A percentile compares a stretch with the other conserved stretches of the same genome.
Evolutionary conservation across 2,329 filamentous ascomycete genomes (phyloP).

Genomic region (Periconia macrospinosa): DNA sequence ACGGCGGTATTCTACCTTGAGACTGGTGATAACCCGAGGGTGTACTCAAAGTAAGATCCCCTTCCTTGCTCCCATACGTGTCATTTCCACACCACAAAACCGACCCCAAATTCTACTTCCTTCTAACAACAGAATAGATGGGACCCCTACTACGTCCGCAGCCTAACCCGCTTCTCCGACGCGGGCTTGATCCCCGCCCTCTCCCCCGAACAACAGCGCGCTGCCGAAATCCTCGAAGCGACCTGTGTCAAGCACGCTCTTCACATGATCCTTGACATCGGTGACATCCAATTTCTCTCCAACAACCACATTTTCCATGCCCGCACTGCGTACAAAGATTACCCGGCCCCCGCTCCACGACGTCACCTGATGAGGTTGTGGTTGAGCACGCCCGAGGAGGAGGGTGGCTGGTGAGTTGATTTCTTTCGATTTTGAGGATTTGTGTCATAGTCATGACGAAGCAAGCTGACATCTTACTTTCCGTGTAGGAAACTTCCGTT

Average conservation of each 20-base stretch:
- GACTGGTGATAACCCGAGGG: constrained; percentile 63
- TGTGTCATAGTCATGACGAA: background rate
- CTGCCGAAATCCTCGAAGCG: constrained; percentile 71
- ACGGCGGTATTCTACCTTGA: constrained; percentile 78
- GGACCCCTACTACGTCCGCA: constrained; percentile 86
- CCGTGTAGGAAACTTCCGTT: constrained; percentile 66
- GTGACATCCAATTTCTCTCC: constrained; percentile 84
- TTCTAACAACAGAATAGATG: constrained; percentile 50
- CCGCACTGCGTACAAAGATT: constrained; percentile 76
- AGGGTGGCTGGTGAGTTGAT: constrained; percentile 71
- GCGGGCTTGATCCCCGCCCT: constrained; percentile 72
- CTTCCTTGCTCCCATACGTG: constrained; percentile 4
- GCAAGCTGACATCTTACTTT: background rate
- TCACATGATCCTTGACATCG: constrained; percentile 84
- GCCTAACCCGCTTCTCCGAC: constrained; percentile 73
- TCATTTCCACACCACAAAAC: no score
- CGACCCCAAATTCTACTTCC: constrained; percentile 2
- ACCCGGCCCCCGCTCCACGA: constrained; percentile 67
- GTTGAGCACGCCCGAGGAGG: constrained; percentile 77
- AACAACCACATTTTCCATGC: constrained; percentile 83
- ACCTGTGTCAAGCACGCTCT: constrained; percentile 73
- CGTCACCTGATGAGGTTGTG: constrained; percentile 82
- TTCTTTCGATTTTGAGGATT: background rate
- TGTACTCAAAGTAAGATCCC: constrained; percentile 68
- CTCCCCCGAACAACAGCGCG: constrained; percentile 68